A percentile compares a stretch with the other conserved stretches of the same genome.
Conservation (phyloP, 148 eudicot species). For the Diospyros lotus region DNA sequence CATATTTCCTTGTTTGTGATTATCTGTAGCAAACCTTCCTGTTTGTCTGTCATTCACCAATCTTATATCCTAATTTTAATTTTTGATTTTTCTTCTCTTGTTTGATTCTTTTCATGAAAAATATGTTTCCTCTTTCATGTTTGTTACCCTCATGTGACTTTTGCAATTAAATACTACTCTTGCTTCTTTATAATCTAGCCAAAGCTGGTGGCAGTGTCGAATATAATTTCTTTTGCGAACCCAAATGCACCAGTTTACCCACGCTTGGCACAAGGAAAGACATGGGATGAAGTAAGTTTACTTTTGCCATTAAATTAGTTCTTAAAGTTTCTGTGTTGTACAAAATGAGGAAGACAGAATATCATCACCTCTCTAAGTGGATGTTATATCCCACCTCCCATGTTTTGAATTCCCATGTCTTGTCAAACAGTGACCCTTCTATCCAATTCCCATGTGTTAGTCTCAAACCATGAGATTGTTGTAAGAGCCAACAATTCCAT, state of each 20-base stretch:
- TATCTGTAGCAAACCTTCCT: not conserved
- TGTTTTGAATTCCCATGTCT: not conserved
- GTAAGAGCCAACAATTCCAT: not conserved
- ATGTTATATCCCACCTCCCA: too few relatives aligned
- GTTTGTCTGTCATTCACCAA: not conserved
- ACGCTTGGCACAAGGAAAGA: constrained; percentile 81
- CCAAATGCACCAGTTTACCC: constrained; percentile 92
- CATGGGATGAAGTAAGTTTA: constrained; percentile 80
- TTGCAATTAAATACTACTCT: not conserved
- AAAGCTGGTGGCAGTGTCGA: constrained; percentile 73
- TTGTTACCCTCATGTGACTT: not conserved
- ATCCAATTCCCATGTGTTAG: not conserved
- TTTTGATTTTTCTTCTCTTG: not conserved
- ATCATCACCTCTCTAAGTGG: not conserved
- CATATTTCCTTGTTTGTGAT: not conserved
- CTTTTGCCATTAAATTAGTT: not conserved
- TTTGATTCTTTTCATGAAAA: not conserved
- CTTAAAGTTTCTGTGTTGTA: not conserved
- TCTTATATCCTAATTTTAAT: not conserved
- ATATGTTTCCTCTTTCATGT: not conserved
- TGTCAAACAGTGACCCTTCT: not conserved
- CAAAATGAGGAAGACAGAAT: not conserved
- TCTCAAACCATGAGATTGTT: not conserved
- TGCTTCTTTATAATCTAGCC: constrained; percentile 44
- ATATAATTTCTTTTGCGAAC: constrained; percentile 59